Conservation (phyloP, 1,284 basidiomycete species). For the Xerocomus amazonicus region DNA sequence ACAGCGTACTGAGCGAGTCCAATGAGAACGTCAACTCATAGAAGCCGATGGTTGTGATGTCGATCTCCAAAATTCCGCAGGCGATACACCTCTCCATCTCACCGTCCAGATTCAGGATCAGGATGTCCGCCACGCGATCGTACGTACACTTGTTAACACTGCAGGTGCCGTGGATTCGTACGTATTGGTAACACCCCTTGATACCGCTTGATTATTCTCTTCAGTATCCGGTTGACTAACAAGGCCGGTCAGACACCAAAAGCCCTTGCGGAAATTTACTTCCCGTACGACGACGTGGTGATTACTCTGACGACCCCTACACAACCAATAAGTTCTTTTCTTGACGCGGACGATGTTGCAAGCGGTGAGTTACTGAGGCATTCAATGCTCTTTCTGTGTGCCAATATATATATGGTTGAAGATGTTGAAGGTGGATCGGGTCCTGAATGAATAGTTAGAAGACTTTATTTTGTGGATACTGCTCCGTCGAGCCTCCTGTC, state of each 20-base stretch:
- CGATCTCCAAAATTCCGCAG: conserved; percentile 25
- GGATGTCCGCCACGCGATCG: conserved; percentile 18
- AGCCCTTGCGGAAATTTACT: conserved; percentile 24
- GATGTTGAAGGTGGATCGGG: conserved; percentile 13
- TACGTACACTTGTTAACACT: conserved; percentile 20
- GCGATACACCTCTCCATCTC: conserved; percentile 31
- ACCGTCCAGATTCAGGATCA: conserved; percentile 22
- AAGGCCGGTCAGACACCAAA: conserved; percentile 28
- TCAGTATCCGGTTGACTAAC: conserved; percentile 25
- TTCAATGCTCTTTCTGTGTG: neutral
- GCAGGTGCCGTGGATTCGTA: conserved; percentile 31
- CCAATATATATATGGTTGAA: conserved; percentile 7
- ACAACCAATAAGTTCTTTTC: conserved; percentile 14
- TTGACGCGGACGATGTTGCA: conserved; percentile 23
- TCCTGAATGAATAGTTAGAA: conserved; percentile 4
- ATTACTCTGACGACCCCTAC: conserved; percentile 19
- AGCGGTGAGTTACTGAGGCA: conserved; percentile 15
- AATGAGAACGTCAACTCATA: conserved; percentile 24
- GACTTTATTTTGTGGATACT: neutral
- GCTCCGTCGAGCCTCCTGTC: too few relatives aligned
- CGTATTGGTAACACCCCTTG: conserved; percentile 4
- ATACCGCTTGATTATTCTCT: neutral
- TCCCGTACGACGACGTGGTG: conserved; percentile 18
- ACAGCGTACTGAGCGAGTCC: conserved; percentile 20
- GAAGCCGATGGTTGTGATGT: conserved; percentile 31